Percentiles rank a stretch among this genome's conserved stretches.
These are phyloP conservation scores for Oidium heveae DNA, from an alignment of 2,329 filamentous ascomycete species.

Conservation along the genomic window DNA sequence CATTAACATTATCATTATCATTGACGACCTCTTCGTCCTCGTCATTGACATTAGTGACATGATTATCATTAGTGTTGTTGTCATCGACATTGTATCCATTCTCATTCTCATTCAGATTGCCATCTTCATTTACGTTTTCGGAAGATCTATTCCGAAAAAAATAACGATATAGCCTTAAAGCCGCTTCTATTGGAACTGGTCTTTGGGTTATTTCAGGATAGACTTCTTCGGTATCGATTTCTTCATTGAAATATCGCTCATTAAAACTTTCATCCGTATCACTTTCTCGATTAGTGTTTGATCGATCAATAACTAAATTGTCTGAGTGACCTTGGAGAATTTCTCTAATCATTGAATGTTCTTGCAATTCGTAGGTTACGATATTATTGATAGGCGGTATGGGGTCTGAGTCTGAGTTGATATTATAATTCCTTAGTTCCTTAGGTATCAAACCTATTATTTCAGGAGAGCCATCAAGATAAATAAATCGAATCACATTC, in stretches of 20 bases:
- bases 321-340: too few relatives aligned
- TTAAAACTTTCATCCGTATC: too few relatives aligned
- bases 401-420: slow-evolving; percentile 15
- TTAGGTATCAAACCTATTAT: slow-evolving; percentile 13
- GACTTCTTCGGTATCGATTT: too few relatives aligned
- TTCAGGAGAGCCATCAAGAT: slow-evolving; percentile 13
- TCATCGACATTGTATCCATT: slow-evolving; percentile 1
- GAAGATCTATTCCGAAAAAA: too few relatives aligned
- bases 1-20: too few relatives aligned
- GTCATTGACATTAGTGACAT: background rate
- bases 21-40: slow-evolving; percentile 4
- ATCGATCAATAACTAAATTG: too few relatives aligned
- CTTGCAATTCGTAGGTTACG: slow-evolving; percentile 10
- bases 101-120: slow-evolving; percentile 1
- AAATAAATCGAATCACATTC: slow-evolving; percentile 13
- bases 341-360: too few relatives aligned
- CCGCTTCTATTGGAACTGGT: too few relatives aligned
- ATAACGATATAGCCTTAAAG: too few relatives aligned
- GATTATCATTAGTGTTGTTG: background rate
- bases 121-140: background rate
- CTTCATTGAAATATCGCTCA: too few relatives aligned
- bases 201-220: too few relatives aligned
- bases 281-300: too few relatives aligned
- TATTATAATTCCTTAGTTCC: slow-evolving; percentile 9
- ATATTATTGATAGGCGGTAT: slow-evolving; percentile 13